Percentiles rank a stretch among this genome's conserved stretches.
Evolutionary conservation across 2,329 filamentous ascomycete species (phyloP).

Genomic region (Orbilia quercus): DNA sequence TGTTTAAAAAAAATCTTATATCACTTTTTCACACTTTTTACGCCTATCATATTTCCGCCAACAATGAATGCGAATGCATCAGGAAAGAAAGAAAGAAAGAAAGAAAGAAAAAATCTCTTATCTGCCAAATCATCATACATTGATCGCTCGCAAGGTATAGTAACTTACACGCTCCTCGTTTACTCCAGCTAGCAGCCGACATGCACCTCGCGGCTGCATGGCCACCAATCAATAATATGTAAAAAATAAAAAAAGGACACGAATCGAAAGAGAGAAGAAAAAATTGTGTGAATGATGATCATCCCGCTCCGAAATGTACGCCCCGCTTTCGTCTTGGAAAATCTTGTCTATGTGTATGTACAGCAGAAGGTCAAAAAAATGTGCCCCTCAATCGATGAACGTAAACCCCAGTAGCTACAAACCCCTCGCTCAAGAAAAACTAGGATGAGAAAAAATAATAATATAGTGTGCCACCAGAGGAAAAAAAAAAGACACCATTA

Average conservation of each 20-base stretch:
- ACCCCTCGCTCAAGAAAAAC: conserved; percentile 29
- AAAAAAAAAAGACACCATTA: conserved; percentile 24
- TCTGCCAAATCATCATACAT: conserved; percentile 55
- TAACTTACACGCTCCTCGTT: conserved; percentile 30
- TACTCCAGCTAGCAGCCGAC: conserved; percentile 1
- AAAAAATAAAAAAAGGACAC: too few species aligned
- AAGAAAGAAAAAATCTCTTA: conserved; percentile 13
- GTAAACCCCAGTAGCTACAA: conserved; percentile 20
- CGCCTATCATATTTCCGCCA: neutral
- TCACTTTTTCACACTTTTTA: neutral
- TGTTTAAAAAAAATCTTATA: too few species aligned
- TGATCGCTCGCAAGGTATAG: neutral
- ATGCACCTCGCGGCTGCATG: conserved; percentile 9
- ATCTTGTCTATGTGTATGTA: conserved; percentile 20
- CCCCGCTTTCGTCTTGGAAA: conserved; percentile 41
- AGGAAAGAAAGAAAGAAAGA: neutral
- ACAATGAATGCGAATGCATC: too few species aligned
- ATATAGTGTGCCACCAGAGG: conserved; percentile 6
- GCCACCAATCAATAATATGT: neutral
- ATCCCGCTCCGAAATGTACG: conserved; percentile 44
- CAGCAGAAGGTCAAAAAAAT: conserved; percentile 24
- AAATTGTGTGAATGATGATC: conserved; percentile 41
- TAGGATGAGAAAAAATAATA: conserved; percentile 24
- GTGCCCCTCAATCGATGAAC: conserved; percentile 40
- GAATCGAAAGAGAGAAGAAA: conserved; percentile 12